A percentile compares a stretch with the other conserved stretches of the same genome.
These are phyloP conservation scores for Backusella australiensis DNA, from an alignment of 192 early-diverging fungal genomes.

Conservation along the genomic window DNA sequence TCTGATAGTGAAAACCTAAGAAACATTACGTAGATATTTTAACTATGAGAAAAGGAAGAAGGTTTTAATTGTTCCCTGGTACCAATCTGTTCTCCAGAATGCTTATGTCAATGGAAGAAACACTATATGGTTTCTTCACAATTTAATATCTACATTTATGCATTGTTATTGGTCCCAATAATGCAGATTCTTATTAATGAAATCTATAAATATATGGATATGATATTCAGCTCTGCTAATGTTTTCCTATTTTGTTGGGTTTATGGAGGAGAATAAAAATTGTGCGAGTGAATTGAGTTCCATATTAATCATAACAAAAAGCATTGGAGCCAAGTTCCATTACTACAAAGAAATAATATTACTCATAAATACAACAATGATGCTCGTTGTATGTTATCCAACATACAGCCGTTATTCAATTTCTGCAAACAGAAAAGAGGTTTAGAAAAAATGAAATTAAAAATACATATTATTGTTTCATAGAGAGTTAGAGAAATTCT, in stretches of 20 bases:
- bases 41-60: neutral
- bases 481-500: neutral
- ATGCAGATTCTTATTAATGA: neutral
- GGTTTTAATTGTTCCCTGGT: neutral
- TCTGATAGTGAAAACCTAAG: neutral
- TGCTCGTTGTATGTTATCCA: no score
- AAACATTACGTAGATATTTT: neutral
- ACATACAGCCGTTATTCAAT: no score
- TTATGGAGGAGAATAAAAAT: neutral
- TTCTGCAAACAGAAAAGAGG: neutral
- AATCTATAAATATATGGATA: neutral
- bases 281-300: neutral
- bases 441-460: no score
- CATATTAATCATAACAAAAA: neutral
- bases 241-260: neutral
- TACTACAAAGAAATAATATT: neutral
- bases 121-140: no score
- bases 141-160: neutral
- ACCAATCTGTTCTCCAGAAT: no score
- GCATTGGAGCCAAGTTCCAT: neutral
- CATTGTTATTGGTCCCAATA: neutral
- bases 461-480: neutral
- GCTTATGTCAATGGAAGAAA: no score
- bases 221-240: neutral
- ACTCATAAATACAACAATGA: no score